Conservation (phyloP, 345 rosid genomes). For the Lepidium aucheri region DNA sequence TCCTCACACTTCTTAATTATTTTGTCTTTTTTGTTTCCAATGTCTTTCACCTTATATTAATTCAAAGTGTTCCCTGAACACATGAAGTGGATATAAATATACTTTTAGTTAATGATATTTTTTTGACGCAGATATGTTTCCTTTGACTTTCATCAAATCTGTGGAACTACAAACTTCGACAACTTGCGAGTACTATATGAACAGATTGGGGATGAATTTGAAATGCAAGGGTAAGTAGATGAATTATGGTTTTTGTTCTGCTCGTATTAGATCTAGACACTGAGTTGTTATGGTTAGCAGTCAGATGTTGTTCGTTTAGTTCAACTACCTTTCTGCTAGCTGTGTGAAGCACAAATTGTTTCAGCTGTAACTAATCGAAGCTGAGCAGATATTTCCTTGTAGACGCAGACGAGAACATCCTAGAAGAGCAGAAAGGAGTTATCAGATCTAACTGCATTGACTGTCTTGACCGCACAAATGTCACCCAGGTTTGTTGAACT, state of each 20-base stretch:
- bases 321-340: conserved; percentile 9
- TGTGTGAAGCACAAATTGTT: conserved; percentile 34
- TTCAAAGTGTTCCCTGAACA: background rate
- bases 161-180: conserved; percentile 80
- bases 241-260: background rate
- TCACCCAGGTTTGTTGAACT: conserved; percentile 64
- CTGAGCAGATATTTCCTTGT: conserved; percentile 83
- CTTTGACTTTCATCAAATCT: conserved; percentile 78
- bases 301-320: background rate
- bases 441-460: conserved; percentile 93
- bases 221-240: conserved; percentile 73
- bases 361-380: conserved; percentile 44
- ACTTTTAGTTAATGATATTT: conserved; percentile 2
- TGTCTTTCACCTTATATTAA: conserved; percentile 2
- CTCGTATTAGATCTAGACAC: background rate
- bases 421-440: conserved; percentile 84
- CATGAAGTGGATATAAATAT: background rate
- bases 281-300: background rate
- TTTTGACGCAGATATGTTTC: conserved; percentile 57
- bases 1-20: background rate
- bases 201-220: conserved; percentile 60
- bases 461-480: conserved; percentile 96
- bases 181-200: conserved; percentile 65
- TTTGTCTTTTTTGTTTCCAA: background rate
- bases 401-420: conserved; percentile 56